Evolutionary conservation across 208 protist species (phyloP), one percentile per base, ranked within the genome.

Genomic region (Leishmania arabica): DNA sequence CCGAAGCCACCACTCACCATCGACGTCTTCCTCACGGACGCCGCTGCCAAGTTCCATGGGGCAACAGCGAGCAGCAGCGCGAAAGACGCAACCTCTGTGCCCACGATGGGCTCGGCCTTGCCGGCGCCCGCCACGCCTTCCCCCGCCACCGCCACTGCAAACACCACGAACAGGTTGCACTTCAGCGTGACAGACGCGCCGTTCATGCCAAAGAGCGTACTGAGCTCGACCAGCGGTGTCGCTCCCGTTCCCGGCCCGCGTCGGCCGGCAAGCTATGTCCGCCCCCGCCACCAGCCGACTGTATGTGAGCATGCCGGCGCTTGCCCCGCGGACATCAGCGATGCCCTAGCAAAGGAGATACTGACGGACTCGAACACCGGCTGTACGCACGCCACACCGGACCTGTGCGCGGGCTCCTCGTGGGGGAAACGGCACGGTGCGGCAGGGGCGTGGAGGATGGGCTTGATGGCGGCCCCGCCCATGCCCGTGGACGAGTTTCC

Each of bases 1-100:
- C 82, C 65, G 77, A 51, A 66, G 73, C 82, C 82, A 27, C 82
- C 77, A 56, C 82, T 56, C 27, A 75, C 77, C 17, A 82, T 85
- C 49, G 82, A 85, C 54, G 45, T 42, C 21, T 45, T 64, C 27
- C 42, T 81, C 40, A 58, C 51, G 7, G 76, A 58, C 24, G 47
- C 54, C 11, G 24, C 13, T 37, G 7, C 40, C 17, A 37, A 49
- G 71, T 1, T 45, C 47, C 31, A 60, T 15, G 75, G 3, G 8
- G 54, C 40, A 8, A 56, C 68, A 3, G 15, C 15, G 31, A 47
- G 45, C 15, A 40, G 51, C 65, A 42, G 15, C 51, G 24, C 9
- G 74, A 58, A n/a, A 9, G 56, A 49, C 27, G 37, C 70, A 5
- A 74, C 58, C 37, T 77, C 70, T n/a, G 53, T 64, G 27, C 42